These are phyloP conservation scores for Dalbergia cochinchinensis DNA, from an alignment of 306 rosid genomes.

Conservation along the genomic window DNA sequence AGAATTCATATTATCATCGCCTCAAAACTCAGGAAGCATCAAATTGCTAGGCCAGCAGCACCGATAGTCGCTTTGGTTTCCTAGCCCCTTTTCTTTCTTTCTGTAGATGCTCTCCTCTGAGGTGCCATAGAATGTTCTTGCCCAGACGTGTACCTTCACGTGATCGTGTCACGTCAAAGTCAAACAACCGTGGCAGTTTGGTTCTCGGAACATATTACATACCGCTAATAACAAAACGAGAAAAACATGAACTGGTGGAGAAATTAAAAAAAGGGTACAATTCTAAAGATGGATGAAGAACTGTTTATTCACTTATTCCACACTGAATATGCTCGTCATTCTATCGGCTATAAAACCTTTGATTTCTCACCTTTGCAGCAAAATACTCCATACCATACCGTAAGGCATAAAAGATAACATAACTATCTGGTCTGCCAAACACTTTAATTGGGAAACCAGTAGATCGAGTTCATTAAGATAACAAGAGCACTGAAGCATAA, in stretches of 20 bases:
- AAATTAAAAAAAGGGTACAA: slow-evolving; percentile 1
- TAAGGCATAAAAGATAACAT: slow-evolving; percentile 27
- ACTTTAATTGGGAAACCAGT: slow-evolving; percentile 23
- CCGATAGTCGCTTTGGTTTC: background rate
- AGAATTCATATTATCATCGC: background rate
- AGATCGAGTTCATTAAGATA: slow-evolving; percentile 31
- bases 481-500: background rate
- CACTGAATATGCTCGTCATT: slow-evolving; percentile 38
- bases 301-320: slow-evolving; percentile 8
- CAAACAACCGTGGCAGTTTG: slow-evolving; percentile 32
- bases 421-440: slow-evolving; percentile 15
- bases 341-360: background rate
- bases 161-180: slow-evolving; percentile 15
- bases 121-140: background rate
- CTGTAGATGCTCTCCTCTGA: background rate
- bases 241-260: background rate
- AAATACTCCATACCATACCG: background rate
- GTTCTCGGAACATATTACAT: slow-evolving; percentile 20
- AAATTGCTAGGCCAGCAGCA: background rate
- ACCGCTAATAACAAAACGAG: slow-evolving; percentile 3
- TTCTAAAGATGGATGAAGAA: slow-evolving; percentile 4
- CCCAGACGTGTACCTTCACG: slow-evolving; percentile 5
- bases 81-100: background rate
- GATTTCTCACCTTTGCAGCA: slow-evolving; percentile 27
- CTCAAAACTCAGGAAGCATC: background rate